Percentiles rank a stretch among this genome's conserved stretches.
phyloP scores from a whole-genome alignment of 1,284 basidiomycete genomes.

The Golubevia pallescens region DNA sequence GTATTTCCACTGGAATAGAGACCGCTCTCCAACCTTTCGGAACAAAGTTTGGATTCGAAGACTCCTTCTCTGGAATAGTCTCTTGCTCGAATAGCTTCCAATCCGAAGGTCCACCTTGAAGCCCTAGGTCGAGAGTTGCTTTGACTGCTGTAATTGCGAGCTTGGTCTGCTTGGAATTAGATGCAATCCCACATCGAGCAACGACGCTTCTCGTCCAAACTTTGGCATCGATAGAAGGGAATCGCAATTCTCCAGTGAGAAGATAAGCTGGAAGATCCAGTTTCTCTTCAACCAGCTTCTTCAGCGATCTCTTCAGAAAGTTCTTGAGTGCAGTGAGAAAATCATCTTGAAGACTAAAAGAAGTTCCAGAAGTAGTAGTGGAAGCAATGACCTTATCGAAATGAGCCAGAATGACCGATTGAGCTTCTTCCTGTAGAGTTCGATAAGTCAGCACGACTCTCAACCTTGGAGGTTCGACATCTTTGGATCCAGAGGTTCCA shows the following conservation, averaged over 20 bases:
- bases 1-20: conserved; percentile 41
- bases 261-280: conserved; percentile 26
- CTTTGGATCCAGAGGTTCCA: background rate
- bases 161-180: background rate
- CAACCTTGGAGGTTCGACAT: conserved; percentile 9
- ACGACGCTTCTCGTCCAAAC: conserved; percentile 16
- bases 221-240: conserved; percentile 11
- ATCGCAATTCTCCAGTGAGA: conserved; percentile 18
- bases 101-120: background rate
- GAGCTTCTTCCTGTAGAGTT: conserved; percentile 35
- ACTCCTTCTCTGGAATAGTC: background rate
- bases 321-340: conserved; percentile 4
- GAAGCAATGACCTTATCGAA: background rate
- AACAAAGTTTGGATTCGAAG: background rate
- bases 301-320: conserved; percentile 17
- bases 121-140: background rate
- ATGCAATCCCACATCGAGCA: background rate
- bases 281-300: conserved; percentile 14
- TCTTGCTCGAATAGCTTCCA: background rate
- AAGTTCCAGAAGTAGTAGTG: conserved; percentile 5
- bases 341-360: background rate
- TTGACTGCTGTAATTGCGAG: background rate
- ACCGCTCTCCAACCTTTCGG: conserved; percentile 23
- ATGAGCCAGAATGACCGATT: conserved; percentile 5
- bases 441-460: conserved; percentile 35